Conservation (phyloP, 352 stramenopile genomes). For the Pythium vanterpoolii region DNA sequence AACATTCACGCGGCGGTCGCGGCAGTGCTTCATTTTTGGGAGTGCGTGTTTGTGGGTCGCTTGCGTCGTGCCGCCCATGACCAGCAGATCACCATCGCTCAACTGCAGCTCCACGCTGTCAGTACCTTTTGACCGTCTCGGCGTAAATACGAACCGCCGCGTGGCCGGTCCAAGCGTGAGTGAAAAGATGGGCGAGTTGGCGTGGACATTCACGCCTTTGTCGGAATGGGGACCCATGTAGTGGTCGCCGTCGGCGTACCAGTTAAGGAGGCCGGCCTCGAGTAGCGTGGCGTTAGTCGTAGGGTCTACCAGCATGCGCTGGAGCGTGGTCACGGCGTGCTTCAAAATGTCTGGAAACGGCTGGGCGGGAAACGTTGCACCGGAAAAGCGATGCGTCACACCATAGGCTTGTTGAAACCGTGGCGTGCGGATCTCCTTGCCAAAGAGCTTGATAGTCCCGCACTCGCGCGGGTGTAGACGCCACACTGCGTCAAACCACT, state of each 20-base stretch:
- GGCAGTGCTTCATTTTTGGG: conserved; percentile 60
- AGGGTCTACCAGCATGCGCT: conserved; percentile 39
- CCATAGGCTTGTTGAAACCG: conserved; percentile 70
- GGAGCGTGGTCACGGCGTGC: conserved; percentile 42
- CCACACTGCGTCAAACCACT: conserved; percentile 41
- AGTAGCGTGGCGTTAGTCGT: conserved; percentile 4
- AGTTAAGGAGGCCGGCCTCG: conserved; percentile 60
- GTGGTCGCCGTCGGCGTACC: conserved; percentile 79
- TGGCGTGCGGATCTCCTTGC: conserved; percentile 50
- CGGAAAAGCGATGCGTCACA: conserved; percentile 53
- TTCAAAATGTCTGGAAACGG: conserved; percentile 35
- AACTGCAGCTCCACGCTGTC: conserved; percentile 46
- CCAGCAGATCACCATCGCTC: conserved; percentile 61
- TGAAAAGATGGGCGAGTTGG: conserved; percentile 52
- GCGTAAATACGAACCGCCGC: conserved; percentile 67
- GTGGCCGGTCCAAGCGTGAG: conserved; percentile 61
- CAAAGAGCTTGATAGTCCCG: conserved; percentile 72
- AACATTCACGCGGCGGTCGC: conserved; percentile 39
- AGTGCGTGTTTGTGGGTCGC: conserved; percentile 76
- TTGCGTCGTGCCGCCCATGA: conserved; percentile 81
- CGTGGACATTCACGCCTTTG: conserved; percentile 52
- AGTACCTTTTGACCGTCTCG: conserved; percentile 6
- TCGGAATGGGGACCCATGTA: conserved; percentile 82
- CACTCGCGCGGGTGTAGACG: conserved; percentile 49
- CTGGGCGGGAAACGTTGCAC: conserved; percentile 45